A percentile compares a stretch with the other conserved stretches of the same genome.
Evolutionary conservation across 2,329 filamentous ascomycete genomes (phyloP).

Genomic region (Lasiodiplodia citricola): DNA sequence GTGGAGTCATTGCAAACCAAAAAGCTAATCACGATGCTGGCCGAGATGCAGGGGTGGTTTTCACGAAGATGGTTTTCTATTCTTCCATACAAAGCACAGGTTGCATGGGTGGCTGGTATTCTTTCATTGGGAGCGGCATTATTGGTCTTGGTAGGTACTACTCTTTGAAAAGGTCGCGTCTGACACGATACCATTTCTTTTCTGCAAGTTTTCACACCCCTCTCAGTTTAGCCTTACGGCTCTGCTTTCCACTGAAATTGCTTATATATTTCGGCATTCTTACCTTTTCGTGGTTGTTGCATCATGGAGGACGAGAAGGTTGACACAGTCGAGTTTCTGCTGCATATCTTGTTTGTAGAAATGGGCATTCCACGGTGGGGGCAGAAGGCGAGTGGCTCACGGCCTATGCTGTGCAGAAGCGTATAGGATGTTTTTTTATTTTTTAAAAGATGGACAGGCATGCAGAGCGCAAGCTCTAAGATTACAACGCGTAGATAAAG

Average conservation of each 20-base stretch:
- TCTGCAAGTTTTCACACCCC: neutral
- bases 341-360: neutral
- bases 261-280: neutral
- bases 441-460: neutral
- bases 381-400: neutral
- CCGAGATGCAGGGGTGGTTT: neutral
- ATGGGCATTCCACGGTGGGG: neutral
- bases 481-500: neutral
- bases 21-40: neutral
- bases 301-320: neutral
- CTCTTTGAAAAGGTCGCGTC: neutral
- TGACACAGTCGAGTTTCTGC: neutral
- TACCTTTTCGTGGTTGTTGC: neutral
- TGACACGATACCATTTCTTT: neutral
- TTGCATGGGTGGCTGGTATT: conserved; percentile 8
- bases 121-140: neutral
- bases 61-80: neutral
- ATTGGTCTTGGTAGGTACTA: conserved; percentile 8
- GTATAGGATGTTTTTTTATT: neutral
- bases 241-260: neutral
- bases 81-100: neutral
- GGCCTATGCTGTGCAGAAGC: neutral
- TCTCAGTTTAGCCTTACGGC: neutral
- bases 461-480: neutral
- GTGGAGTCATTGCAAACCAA: neutral